Conservation (phyloP, 164 flowering plant species). For the Piper betle region DNA sequence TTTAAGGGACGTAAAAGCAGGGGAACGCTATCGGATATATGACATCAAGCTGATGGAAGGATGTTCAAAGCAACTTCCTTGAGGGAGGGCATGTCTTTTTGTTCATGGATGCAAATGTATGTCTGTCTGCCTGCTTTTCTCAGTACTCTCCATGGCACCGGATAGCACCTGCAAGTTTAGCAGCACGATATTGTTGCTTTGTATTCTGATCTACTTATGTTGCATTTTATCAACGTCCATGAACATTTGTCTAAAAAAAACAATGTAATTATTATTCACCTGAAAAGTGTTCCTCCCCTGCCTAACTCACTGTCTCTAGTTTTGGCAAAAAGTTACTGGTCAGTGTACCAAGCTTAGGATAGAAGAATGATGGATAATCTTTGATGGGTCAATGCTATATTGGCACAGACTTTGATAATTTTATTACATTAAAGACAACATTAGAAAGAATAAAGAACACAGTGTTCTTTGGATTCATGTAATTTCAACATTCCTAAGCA, state of each 20-base stretch:
- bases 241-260: too few relatives aligned
- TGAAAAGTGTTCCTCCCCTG: slow-evolving; percentile 82
- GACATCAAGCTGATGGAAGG: slow-evolving; percentile 50
- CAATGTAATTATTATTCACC: slow-evolving; percentile 22
- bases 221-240: too few relatives aligned
- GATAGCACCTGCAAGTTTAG: slow-evolving; percentile 47
- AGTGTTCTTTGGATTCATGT: neutral
- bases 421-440: neutral
- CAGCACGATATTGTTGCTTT: neutral
- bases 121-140: slow-evolving; percentile 28
- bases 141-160: slow-evolving; percentile 88
- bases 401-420: neutral
- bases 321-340: slow-evolving; percentile 59
- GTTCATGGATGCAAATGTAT: slow-evolving; percentile 61
- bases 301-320: slow-evolving; percentile 80
- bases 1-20: neutral
- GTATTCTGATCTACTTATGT: too few relatives aligned
- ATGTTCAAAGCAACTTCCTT: slow-evolving; percentile 82
- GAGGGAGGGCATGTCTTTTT: slow-evolving; percentile 76
- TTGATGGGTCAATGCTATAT: slow-evolving; percentile 15
- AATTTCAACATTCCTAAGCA: too few relatives aligned
- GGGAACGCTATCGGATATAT: neutral
- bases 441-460: too few relatives aligned
- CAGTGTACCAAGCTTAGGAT: slow-evolving; percentile 87
- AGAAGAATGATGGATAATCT: slow-evolving; percentile 96